phyloP scores from a whole-genome alignment of 805 yeast genomes.

The Candida takata region DNA sequence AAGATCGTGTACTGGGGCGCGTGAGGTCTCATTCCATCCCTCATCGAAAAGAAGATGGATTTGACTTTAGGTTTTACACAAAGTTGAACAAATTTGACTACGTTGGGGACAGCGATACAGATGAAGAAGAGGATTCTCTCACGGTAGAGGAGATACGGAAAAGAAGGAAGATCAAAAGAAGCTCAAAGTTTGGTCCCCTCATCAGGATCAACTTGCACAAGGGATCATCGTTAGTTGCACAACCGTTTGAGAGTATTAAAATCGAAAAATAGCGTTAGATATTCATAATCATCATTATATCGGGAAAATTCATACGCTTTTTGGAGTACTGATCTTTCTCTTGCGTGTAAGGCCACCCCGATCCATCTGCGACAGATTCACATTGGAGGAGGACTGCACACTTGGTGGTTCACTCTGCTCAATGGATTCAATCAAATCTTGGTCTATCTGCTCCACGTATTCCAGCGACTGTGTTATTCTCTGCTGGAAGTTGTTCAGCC shows the following conservation, averaged over 20 bases:
- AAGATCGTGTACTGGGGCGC: constrained; percentile 19
- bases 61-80: constrained; percentile 16
- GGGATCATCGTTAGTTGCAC: constrained; percentile 16
- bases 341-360: too few species aligned
- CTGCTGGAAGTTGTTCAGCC: constrained; percentile 9
- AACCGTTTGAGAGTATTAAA: constrained; percentile 20
- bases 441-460: background rate
- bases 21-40: constrained; percentile 2
- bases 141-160: constrained; percentile 13
- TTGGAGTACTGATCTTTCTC: background rate
- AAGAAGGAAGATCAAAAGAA: constrained; percentile 10
- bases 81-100: constrained; percentile 16
- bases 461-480: constrained; percentile 10
- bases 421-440: background rate
- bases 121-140: constrained; percentile 20
- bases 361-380: too few species aligned
- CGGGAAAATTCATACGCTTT: too few species aligned
- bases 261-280: too few species aligned
- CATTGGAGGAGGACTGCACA: too few species aligned
- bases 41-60: background rate
- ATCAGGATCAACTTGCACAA: constrained; percentile 19
- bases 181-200: constrained; percentile 17
- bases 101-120: constrained; percentile 23
- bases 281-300: too few species aligned
- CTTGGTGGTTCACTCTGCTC: background rate